Conservation (phyloP, 176 grass and related monocot species). For the Rhipidocladum racemiflorum region DNA sequence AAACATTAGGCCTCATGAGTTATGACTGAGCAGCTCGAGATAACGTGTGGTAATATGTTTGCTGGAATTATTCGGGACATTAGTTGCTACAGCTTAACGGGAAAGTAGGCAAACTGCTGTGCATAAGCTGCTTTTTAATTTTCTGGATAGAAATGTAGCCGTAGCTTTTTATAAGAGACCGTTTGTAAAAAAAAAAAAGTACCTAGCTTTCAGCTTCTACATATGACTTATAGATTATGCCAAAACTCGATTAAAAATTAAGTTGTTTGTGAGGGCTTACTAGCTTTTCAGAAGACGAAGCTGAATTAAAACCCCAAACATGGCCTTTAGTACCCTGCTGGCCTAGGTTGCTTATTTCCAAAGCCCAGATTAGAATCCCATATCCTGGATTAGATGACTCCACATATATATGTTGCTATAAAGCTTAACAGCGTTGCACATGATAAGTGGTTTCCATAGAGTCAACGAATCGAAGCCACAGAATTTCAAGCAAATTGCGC, state of each 20-base stretch:
- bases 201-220: no score
- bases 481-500: neutral
- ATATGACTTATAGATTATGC: no score
- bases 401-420: neutral
- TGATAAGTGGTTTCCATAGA: neutral
- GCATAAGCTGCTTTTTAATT: no score
- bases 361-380: neutral
- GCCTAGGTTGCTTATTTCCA: neutral
- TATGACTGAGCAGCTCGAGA: neutral
- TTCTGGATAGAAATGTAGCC: no score
- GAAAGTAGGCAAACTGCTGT: neutral
- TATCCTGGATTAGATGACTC: neutral
- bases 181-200: no score
- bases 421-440: neutral
- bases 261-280: no score
- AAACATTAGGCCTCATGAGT: neutral
- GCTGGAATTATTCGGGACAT: neutral
- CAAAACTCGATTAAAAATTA: no score
- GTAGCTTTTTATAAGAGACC: no score
- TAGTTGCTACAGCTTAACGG: neutral
- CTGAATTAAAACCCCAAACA: no score
- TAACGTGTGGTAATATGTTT: neutral
- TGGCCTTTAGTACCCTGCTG: neutral
- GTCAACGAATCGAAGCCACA: neutral
- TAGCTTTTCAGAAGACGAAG: no score